phyloP scores from a whole-genome alignment of 208 protist species.

The Porcisia hertigi region DNA sequence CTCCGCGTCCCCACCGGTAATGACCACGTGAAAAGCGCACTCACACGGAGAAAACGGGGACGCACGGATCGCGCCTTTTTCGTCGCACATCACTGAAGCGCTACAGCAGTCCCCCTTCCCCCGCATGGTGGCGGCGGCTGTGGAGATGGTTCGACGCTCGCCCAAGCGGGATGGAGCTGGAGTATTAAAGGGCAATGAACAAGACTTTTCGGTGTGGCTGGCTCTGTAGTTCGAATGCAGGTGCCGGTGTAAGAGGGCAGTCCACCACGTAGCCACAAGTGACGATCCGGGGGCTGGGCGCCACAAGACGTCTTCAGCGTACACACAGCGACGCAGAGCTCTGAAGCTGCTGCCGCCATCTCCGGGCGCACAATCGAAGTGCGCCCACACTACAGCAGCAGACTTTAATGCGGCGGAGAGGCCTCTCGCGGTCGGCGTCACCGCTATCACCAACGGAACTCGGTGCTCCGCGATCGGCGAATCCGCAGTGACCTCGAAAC shows the following conservation, averaged over 20 bases:
- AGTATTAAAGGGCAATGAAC: neutral
- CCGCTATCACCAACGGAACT: constrained; percentile 2
- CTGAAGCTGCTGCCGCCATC: neutral
- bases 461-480: neutral
- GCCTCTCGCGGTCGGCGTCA: constrained; percentile 7
- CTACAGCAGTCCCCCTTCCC: neutral
- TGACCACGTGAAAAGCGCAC: constrained; percentile 1
- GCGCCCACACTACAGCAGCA: constrained; percentile 14
- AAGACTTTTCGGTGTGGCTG: neutral
- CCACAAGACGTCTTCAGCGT: constrained; percentile 12
- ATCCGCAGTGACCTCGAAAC: neutral
- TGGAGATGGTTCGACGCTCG: neutral
- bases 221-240: too few relatives aligned
- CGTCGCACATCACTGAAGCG: neutral
- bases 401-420: constrained; percentile 15
- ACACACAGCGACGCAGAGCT: neutral
- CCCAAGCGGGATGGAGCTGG: neutral
- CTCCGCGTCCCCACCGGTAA: constrained; percentile 16
- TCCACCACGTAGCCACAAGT: constrained; percentile 7
- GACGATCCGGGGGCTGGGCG: constrained; percentile 13
- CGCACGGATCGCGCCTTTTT: neutral
- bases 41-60: neutral
- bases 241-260: constrained; percentile 1
- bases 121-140: neutral
- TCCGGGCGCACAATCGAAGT: neutral